phyloP scores from a whole-genome alignment of 441 rosid genomes.

The Biscutella laevigata region DNA sequence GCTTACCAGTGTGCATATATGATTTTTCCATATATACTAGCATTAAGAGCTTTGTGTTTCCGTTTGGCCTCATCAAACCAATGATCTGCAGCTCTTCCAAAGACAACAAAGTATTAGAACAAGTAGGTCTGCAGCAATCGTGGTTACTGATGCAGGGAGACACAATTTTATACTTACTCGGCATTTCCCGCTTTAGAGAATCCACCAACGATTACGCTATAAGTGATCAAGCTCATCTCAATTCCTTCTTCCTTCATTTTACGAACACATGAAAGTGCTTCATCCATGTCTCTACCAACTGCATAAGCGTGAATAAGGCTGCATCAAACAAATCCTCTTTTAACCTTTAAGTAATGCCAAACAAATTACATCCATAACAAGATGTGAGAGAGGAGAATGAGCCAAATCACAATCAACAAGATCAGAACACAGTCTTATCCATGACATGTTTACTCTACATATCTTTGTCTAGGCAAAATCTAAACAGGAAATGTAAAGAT shows the following conservation, averaged over 20 bases:
- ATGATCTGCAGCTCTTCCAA: constrained; percentile 90
- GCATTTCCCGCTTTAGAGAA: constrained; percentile 69
- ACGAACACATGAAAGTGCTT: constrained; percentile 82
- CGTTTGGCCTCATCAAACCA: constrained; percentile 82
- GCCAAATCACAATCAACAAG: not conserved
- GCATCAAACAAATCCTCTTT: constrained; percentile 53
- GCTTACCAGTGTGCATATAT: constrained; percentile 83
- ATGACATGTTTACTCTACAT: no score
- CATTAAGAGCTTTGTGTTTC: constrained; percentile 49
- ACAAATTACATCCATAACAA: not conserved
- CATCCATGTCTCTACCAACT: constrained; percentile 98
- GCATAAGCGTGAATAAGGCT: constrained; percentile 98
- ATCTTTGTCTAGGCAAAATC: not conserved
- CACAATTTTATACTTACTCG: constrained; percentile 50
- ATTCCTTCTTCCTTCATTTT: constrained; percentile 90
- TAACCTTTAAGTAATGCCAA: constrained; percentile 25
- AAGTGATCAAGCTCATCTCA: constrained; percentile 85
- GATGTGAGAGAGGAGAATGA: not conserved
- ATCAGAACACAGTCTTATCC: not conserved
- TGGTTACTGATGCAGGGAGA: not conserved
- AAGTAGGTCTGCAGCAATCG: no score
- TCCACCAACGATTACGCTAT: constrained; percentile 69
- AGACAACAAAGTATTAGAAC: constrained; percentile 28
- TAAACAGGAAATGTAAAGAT: constrained; percentile 13
- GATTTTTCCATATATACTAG: constrained; percentile 78